Conservation (phyloP, 1,284 basidiomycete genomes). For the Nidula niveotomentosa region DNA sequence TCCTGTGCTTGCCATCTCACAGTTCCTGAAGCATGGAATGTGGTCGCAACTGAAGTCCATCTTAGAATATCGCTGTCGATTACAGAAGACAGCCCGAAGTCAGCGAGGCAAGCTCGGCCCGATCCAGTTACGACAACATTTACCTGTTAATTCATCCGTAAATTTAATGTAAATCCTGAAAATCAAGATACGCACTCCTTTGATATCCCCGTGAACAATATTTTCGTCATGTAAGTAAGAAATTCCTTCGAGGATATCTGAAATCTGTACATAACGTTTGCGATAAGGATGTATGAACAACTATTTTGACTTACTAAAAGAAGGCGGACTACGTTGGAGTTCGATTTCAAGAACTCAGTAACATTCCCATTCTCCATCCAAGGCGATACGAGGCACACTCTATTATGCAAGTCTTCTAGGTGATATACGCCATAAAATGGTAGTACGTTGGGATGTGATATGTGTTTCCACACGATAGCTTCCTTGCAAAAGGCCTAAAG, state of each 20-base stretch:
- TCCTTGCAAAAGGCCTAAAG: constrained; percentile 17
- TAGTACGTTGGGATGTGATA: constrained; percentile 22
- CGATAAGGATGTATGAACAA: background rate
- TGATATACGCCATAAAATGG: constrained; percentile 23
- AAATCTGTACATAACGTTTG: constrained; percentile 1
- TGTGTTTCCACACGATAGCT: constrained; percentile 22
- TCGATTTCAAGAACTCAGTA: constrained; percentile 11
- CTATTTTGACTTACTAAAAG: constrained; percentile 6
- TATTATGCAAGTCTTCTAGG: constrained; percentile 5
- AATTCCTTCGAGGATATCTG: constrained; percentile 15
- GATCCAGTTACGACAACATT: background rate
- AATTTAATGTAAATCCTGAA: background rate
- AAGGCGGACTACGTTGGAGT: constrained; percentile 8
- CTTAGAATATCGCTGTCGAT: constrained; percentile 12
- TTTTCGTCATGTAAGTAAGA: constrained; percentile 14
- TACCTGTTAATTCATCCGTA: background rate
- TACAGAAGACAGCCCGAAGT: constrained; percentile 16
- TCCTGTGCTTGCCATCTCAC: constrained; percentile 19
- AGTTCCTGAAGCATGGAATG: constrained; percentile 7
- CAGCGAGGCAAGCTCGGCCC: background rate
- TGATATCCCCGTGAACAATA: constrained; percentile 21
- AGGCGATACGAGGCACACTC: constrained; percentile 21
- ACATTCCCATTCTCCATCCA: constrained; percentile 24
- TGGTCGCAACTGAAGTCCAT: constrained; percentile 10
- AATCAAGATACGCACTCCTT: constrained; percentile 13